phyloP scores from a whole-genome alignment of 768 basidiomycete genomes.

The Tylopilus subfusipes region DNA sequence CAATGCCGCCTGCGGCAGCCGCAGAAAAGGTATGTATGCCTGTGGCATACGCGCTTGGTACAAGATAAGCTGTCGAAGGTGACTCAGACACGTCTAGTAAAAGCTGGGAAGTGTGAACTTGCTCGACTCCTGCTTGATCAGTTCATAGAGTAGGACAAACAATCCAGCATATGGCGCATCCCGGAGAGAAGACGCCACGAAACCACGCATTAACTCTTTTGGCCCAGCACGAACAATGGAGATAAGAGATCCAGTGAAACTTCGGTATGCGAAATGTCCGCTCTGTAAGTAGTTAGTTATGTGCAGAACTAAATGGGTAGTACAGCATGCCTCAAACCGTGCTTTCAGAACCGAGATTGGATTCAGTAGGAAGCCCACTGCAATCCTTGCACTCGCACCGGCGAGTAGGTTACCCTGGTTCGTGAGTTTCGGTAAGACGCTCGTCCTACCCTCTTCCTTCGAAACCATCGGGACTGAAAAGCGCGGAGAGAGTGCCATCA shows the following conservation, averaged over 20 bases:
- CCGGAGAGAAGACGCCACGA: constrained; percentile 82
- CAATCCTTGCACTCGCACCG: constrained; percentile 77
- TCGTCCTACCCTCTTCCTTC: constrained; percentile 31
- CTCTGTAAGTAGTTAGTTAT: constrained; percentile 46
- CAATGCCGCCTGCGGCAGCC: constrained; percentile 78
- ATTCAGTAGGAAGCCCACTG: constrained; percentile 81
- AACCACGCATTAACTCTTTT: constrained; percentile 79
- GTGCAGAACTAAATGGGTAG: neutral
- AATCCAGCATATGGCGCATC: constrained; percentile 94
- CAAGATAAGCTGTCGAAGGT: constrained; percentile 35
- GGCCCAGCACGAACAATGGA: constrained; percentile 69
- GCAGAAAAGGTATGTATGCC: constrained; percentile 63
- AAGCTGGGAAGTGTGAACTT: constrained; percentile 19
- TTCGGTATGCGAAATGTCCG: constrained; percentile 69
- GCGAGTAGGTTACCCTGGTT: constrained; percentile 80
- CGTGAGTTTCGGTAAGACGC: constrained; percentile 68
- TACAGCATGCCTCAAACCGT: constrained; percentile 73
- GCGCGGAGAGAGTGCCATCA: constrained; percentile 69
- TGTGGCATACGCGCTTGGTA: constrained; percentile 44
- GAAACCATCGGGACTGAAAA: constrained; percentile 44
- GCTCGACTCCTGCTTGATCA: constrained; percentile 74
- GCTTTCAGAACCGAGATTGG: constrained; percentile 92
- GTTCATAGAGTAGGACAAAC: constrained; percentile 86
- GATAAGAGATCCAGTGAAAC: constrained; percentile 53
- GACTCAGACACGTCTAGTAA: constrained; percentile 6